Base-by-base conservation (phyloP, 164 flowering plant species). In the Macadamia integrifolia region DNA sequence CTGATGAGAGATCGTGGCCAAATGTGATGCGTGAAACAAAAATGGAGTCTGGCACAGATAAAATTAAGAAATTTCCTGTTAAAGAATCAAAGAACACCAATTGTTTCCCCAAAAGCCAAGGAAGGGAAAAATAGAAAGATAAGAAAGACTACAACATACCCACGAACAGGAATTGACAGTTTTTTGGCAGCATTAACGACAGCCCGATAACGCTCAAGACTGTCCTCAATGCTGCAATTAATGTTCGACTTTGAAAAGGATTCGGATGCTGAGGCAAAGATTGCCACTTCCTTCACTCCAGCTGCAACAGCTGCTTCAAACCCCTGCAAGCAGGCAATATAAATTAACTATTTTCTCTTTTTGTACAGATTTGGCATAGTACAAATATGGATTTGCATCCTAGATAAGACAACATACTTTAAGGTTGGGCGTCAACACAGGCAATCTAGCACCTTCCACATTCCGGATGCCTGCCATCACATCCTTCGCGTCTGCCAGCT, bases 251-350 rank as follows among this genome's bases (percentile, higher is more conserved):
- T 85, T 23, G 98, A 95, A 77, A 95, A 95, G 10, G 96, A 83
- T 66, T 95, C 98, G 35, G 99, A 92, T 70, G 99, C 98, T 31
- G 99, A 84, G 48, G 97, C 98, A 87, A 95, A 95, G 17, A 95
- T 71, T 3, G 96, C 98, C 42, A 95, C 85, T 83, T 89, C 98
- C 80, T 88, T 95, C 56, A 92, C 98, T 72, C 99, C 99, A 66
- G 97, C 93, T 67, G 91, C 93, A 72, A 92, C 67, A 70, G 99
- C 98, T 18, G 99, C 92, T 80, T 83, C 88, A 79, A 92, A 92
- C 35, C 99, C 98, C 98, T 95, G 68, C n/a, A 58, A 70, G 55
- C 23, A 72, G 56, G 49, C 23, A 30, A 62, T 15, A 60, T 3
- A 61, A 69, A 55, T 62, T 57, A 76, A 58, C 35, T 44, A 31